Percentiles rank a stretch among this genome's conserved stretches.
Evolutionary conservation across 495 filamentous ascomycete genomes (phyloP).

Genomic region (Lophium mytilinum): DNA sequence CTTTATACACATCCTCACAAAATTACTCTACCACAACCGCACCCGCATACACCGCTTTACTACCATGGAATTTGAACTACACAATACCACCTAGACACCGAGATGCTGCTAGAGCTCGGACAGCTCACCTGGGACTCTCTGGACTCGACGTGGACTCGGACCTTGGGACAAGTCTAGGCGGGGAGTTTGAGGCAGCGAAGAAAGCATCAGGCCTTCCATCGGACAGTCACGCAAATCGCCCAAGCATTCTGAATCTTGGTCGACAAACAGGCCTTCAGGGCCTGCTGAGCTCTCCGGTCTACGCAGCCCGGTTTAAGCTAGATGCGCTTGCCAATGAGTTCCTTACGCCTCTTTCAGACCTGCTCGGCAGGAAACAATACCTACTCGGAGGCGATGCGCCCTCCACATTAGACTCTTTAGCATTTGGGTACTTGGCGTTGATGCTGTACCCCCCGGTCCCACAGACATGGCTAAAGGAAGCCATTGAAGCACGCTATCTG

Average conservation of each 20-base stretch:
- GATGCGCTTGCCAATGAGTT: conserved; percentile 60
- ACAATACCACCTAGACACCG: conserved; percentile 62
- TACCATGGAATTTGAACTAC: conserved; percentile 79
- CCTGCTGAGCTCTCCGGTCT: conserved; percentile 27
- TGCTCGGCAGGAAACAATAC: conserved; percentile 50
- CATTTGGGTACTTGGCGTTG: conserved; percentile 66
- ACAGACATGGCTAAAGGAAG: conserved; percentile 59
- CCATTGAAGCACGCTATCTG: conserved; percentile 50
- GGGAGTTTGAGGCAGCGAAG: conserved; percentile 23
- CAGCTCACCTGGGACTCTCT: conserved; percentile 66
- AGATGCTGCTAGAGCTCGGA: conserved; percentile 56
- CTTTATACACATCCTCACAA: conserved; percentile 74
- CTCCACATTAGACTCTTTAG: conserved; percentile 69
- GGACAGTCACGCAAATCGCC: conserved; percentile 15
- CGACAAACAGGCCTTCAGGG: conserved; percentile 25
- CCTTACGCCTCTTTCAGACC: conserved; percentile 57
- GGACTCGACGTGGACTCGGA: conserved; percentile 49
- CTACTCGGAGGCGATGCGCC: conserved; percentile 44
- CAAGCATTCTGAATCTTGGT: conserved; percentile 25
- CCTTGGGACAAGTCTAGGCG: conserved; percentile 7
- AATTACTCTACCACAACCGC: conserved; percentile 71
- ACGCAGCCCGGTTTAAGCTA: conserved; percentile 54
- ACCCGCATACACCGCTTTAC: conserved; percentile 64
- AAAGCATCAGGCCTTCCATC: conserved; percentile 16
- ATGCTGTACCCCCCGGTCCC: conserved; percentile 64